A percentile compares a stretch with the other conserved stretches of the same genome.
phyloP scores from a whole-genome alignment of 768 basidiomycete species.

The Agaricus blazei region DNA sequence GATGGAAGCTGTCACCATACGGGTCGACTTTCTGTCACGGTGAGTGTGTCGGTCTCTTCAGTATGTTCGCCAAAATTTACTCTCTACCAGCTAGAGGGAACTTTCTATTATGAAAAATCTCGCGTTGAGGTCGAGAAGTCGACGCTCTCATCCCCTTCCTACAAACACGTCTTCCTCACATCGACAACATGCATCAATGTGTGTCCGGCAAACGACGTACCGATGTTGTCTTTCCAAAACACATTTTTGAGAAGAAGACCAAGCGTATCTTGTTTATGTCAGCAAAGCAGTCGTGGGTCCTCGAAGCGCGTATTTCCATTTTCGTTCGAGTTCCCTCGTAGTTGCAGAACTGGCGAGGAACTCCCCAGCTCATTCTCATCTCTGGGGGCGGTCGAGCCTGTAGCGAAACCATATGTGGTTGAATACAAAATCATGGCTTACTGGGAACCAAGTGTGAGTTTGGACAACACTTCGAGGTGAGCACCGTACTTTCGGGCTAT shows the following conservation, averaged over 20 bases:
- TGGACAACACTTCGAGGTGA: conserved; percentile 43
- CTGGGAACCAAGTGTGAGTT: conserved; percentile 51
- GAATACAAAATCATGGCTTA: conserved; percentile 49
- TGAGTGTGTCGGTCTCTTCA: conserved; percentile 21
- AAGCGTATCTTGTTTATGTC: conserved; percentile 35
- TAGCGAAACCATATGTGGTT: conserved; percentile 31
- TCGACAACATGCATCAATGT: conserved; percentile 41
- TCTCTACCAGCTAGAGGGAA: conserved; percentile 53
- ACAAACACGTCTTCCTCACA: conserved; percentile 46
- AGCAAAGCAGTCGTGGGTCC: conserved; percentile 18
- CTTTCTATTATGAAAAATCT: conserved; percentile 39
- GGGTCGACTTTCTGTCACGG: conserved; percentile 56
- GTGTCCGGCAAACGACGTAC: conserved; percentile 25
- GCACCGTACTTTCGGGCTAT: conserved; percentile 18
- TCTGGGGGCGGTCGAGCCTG: conserved; percentile 23
- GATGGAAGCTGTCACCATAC: conserved; percentile 45
- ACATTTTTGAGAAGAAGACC: conserved; percentile 41
- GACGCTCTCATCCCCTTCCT: conserved; percentile 12
- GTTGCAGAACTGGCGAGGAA: conserved; percentile 46
- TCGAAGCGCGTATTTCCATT: conserved; percentile 43
- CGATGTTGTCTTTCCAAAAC: conserved; percentile 37
- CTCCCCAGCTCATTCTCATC: conserved; percentile 56
- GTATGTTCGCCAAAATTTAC: neutral
- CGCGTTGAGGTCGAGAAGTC: conserved; percentile 13
- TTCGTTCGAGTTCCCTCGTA: conserved; percentile 50